phyloP scores from a whole-genome alignment of 345 rosid genomes.

The Garcia nutans region DNA sequence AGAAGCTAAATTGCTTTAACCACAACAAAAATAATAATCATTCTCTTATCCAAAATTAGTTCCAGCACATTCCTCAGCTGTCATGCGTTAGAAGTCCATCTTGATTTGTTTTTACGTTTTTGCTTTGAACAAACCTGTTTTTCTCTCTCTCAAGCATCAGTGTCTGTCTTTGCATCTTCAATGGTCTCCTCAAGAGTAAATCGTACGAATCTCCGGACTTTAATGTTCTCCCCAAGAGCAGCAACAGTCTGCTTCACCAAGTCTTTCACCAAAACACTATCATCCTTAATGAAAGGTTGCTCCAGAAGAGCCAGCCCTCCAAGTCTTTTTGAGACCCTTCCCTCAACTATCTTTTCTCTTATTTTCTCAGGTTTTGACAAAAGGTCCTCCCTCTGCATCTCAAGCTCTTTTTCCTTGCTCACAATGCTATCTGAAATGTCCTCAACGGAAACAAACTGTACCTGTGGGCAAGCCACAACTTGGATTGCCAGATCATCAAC shows the following conservation, averaged over 20 bases:
- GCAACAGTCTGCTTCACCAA: constrained; percentile 79
- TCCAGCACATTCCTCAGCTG: too few relatives aligned
- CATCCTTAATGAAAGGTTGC: constrained; percentile 76
- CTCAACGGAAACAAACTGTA: constrained; percentile 66
- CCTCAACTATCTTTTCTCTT: constrained; percentile 82
- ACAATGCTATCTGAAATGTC: constrained; percentile 56
- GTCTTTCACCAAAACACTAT: constrained; percentile 71
- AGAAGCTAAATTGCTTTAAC: too few relatives aligned
- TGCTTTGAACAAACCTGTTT: not conserved
- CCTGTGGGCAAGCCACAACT: constrained; percentile 82
- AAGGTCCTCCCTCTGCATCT: constrained; percentile 90
- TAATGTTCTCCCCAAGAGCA: constrained; percentile 87
- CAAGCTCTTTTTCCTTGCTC: constrained; percentile 75
- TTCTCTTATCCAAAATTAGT: too few relatives aligned
- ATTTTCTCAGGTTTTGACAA: constrained; percentile 85
- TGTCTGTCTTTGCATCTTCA: constrained; percentile 22
- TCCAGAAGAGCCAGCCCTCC: constrained; percentile 77
- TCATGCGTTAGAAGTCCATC: too few relatives aligned
- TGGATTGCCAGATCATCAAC: constrained; percentile 63
- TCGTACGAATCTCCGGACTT: constrained; percentile 61
- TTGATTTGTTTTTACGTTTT: not conserved
- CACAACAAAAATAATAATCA: too few relatives aligned
- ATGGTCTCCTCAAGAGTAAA: constrained; percentile 74
- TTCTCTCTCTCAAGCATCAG: constrained; percentile 18
- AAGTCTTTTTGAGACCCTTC: too few relatives aligned